A percentile compares a stretch with the other conserved stretches of the same genome.
phyloP scores from a whole-genome alignment of 352 stramenopile species.

The Pythium rishiriense region DNA sequence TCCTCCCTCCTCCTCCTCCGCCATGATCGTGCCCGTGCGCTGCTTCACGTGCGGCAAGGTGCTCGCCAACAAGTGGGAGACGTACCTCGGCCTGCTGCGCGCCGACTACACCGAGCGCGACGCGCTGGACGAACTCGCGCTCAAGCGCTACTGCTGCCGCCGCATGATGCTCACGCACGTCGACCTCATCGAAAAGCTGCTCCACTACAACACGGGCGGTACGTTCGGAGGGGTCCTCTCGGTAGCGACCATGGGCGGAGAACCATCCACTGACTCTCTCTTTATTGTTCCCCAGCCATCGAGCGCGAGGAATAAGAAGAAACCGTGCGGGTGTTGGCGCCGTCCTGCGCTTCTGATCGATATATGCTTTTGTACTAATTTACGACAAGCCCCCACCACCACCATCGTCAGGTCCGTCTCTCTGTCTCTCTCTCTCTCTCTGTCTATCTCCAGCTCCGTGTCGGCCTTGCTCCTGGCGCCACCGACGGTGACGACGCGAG shows the following conservation, averaged over 20 bases:
- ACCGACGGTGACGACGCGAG: too few relatives aligned
- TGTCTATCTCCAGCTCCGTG: too few relatives aligned
- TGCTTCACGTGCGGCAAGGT: constrained; percentile 99
- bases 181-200: constrained; percentile 99
- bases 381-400: constrained; percentile 2
- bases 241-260: too few relatives aligned
- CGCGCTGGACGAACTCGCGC: constrained; percentile 96
- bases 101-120: constrained; percentile 97
- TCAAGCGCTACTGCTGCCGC: constrained; percentile 99
- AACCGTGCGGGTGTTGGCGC: neutral
- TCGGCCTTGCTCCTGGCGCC: too few relatives aligned
- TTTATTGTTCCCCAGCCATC: constrained; percentile 51
- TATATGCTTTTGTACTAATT: constrained; percentile 13
- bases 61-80: constrained; percentile 99
- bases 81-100: constrained; percentile 96
- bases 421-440: too few relatives aligned
- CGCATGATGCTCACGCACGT: constrained; percentile 99
- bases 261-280: neutral
- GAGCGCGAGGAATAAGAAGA: constrained; percentile 59
- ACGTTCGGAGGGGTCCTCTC: too few relatives aligned
- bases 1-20: neutral
- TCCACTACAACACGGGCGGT: constrained; percentile 99
- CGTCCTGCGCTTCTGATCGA: neutral
- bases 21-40: constrained; percentile 99
- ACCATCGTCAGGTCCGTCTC: too few relatives aligned